phyloP scores from a whole-genome alignment of 352 stramenopile genomes.

The Pythium guiyangense region DNA sequence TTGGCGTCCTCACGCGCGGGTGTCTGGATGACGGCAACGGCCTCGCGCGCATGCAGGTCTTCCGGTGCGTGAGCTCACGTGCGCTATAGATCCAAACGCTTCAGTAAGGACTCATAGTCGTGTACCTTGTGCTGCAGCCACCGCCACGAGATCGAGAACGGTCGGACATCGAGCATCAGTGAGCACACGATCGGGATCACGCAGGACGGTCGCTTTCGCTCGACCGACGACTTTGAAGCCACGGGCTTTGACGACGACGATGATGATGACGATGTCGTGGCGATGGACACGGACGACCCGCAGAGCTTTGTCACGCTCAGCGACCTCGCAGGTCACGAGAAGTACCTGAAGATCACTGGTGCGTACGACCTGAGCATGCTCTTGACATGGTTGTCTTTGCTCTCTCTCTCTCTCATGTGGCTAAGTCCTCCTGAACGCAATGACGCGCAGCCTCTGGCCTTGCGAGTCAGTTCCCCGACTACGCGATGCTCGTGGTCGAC shows the following conservation, averaged over 20 bases:
- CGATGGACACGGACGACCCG: slow-evolving; percentile 14
- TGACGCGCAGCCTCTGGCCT: slow-evolving; percentile 48
- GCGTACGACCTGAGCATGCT: slow-evolving; percentile 5
- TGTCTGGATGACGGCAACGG: slow-evolving; percentile 82
- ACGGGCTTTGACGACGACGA: slow-evolving; percentile 49
- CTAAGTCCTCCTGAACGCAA: slow-evolving; percentile 5
- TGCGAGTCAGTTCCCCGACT: slow-evolving; percentile 81
- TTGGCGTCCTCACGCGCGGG: slow-evolving; percentile 84
- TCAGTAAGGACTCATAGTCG: not conserved
- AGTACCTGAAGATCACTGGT: slow-evolving; percentile 86
- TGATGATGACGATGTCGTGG: slow-evolving; percentile 2
- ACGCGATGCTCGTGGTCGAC: slow-evolving; percentile 84
- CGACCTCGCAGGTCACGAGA: slow-evolving; percentile 79
- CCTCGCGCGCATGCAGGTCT: slow-evolving; percentile 86
- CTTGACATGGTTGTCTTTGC: not conserved
- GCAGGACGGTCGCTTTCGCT: slow-evolving; percentile 51
- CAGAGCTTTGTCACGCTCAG: slow-evolving; percentile 56
- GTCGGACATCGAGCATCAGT: slow-evolving; percentile 84
- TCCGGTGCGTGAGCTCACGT: slow-evolving; percentile 30
- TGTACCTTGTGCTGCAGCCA: slow-evolving; percentile 25
- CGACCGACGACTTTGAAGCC: slow-evolving; percentile 39
- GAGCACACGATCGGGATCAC: slow-evolving; percentile 81
- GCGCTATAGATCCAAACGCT: too few species aligned
- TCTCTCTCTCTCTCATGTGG: too few species aligned
- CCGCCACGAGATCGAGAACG: slow-evolving; percentile 88